phyloP scores from a whole-genome alignment of 441 rosid species.

The Eruca vesicaria region DNA sequence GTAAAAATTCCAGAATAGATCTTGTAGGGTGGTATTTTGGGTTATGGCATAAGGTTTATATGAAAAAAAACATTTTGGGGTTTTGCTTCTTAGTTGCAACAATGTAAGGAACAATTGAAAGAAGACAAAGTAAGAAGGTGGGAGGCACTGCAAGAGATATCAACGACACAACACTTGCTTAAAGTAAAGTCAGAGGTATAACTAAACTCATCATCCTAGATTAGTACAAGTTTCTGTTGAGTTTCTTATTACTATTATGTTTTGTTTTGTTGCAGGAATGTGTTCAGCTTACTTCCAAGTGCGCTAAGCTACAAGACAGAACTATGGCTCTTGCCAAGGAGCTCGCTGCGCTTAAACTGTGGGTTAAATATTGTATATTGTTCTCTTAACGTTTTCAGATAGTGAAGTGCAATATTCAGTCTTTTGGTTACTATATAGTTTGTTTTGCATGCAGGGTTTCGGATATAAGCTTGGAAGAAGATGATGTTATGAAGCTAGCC shows the following conservation, averaged over 20 bases:
- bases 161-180: constrained; percentile 48
- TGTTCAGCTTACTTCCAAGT: constrained; percentile 43
- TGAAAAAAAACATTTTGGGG: background rate
- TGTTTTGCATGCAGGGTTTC: constrained; percentile 55
- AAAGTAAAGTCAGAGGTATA: constrained; percentile 63
- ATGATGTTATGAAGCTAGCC: constrained; percentile 68
- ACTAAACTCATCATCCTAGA: background rate
- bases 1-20: background rate
- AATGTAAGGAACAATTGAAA: constrained; percentile 47
- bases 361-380: constrained; percentile 21
- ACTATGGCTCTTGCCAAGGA: constrained; percentile 88
- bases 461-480: constrained; percentile 75
- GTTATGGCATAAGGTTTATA: background rate
- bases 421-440: constrained; percentile 12
- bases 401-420: no score
- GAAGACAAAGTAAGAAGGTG: constrained; percentile 53
- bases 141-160: constrained; percentile 59
- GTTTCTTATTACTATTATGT: constrained; percentile 2
- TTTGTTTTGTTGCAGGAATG: constrained; percentile 49
- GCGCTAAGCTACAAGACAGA: constrained; percentile 58
- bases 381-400: background rate
- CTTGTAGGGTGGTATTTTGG: background rate
- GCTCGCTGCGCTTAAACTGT: constrained; percentile 85
- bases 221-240: background rate
- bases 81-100: constrained; percentile 46